A percentile compares a stretch with the other conserved stretches of the same genome.
These are phyloP conservation scores for Jaltomata sinuosa DNA, from an alignment of 257 asterid species.

Conservation along the genomic window DNA sequence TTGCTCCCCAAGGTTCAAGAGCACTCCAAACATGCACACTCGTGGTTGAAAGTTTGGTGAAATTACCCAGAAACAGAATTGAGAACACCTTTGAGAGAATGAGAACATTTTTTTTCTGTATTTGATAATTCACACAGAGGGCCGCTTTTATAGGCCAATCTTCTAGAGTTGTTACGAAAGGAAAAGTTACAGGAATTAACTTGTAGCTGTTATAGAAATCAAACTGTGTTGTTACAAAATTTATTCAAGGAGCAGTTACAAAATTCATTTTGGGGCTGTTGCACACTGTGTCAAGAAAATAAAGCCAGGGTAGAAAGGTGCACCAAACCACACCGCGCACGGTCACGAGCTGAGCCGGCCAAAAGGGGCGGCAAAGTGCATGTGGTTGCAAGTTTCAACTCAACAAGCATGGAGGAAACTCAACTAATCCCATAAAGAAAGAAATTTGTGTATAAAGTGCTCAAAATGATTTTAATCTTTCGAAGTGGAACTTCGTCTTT, in stretches of 20 bases:
- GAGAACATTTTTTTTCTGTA: not conserved
- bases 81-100: not conserved
- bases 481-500: not conserved
- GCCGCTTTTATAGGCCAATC: not conserved
- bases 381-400: not conserved
- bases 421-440: not conserved
- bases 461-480: not conserved
- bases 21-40: not conserved
- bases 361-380: not conserved
- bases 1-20: not conserved
- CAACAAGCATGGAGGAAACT: not conserved
- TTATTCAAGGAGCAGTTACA: not conserved
- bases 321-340: not conserved
- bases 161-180: not conserved
- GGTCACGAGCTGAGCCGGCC: not conserved
- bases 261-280: not conserved
- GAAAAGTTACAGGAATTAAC: not conserved
- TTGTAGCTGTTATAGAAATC: not conserved
- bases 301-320: not conserved
- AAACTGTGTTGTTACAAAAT: not conserved
- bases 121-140: not conserved
- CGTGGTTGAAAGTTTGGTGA: not conserved
- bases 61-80: not conserved
- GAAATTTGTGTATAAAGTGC: not conserved
- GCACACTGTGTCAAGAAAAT: not conserved